These are phyloP conservation scores for Dendrobium huoshanense DNA, from an alignment of 106 monocot species.

Conservation along the genomic window DNA sequence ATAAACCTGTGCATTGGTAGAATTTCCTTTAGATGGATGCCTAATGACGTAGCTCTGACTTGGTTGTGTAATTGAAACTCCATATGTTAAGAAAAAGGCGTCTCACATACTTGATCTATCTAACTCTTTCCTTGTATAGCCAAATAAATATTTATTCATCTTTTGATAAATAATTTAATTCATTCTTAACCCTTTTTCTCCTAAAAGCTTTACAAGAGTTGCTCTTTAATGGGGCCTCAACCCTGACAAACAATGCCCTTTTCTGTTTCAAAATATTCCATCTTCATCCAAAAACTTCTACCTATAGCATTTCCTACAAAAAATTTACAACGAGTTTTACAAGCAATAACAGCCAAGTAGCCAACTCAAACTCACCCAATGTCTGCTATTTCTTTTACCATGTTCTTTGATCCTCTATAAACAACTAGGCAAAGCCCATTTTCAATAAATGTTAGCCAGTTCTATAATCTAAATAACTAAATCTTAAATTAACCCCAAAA, in stretches of 20 bases:
- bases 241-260: background rate
- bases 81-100: no score
- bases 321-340: background rate
- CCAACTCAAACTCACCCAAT: background rate
- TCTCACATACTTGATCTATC: no score
- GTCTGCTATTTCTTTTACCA: background rate
- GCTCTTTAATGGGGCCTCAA: background rate
- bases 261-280: background rate
- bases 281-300: background rate
- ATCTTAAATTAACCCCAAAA: background rate
- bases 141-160: no score
- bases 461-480: background rate
- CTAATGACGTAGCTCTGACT: no score
- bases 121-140: no score
- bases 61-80: no score
- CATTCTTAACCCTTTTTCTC: background rate
- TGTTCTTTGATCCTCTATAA: background rate
- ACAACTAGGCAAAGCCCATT: background rate
- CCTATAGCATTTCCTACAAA: background rate
- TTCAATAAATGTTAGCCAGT: background rate
- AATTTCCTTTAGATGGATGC: no score
- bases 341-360: background rate
- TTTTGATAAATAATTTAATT: background rate
- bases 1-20: no score
- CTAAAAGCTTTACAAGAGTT: background rate